Evolutionary conservation across 2,329 filamentous ascomycete genomes (phyloP), one percentile per base, ranked within the genome.

Genomic region (Pseudogymnoascus verrucosus): DNA sequence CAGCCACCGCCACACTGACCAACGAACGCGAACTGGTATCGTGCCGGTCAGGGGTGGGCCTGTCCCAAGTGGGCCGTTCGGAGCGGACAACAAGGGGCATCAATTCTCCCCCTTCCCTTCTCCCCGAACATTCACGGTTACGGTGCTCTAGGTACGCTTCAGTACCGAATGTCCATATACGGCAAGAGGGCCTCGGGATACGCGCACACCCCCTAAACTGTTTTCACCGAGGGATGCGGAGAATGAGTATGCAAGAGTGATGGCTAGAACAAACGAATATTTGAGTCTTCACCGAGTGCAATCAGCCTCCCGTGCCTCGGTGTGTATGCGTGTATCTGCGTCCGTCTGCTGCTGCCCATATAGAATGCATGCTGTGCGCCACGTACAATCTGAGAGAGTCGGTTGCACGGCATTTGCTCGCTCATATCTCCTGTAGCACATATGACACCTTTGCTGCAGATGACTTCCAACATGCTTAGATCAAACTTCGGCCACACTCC

Each of bases 401-500:
- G 40, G 40, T 44, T 23, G 19, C 40, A 23, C 40, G n/a, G 40
- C 40, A 44, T 44, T 21, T 21, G 16, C 3, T 5, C 16, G 42
- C 42, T n/a, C 42, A 47, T 47, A 26, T 26, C 42, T 26, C 21
- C 12, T 26, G 42, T 26, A 47, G 21, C 42, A 47, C 42, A 47
- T 44, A 47, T 47, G 42, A 47, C 42, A 47, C 42, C 42, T 47
- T 47, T 26, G 42, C 42, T 47, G 42, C 42, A 47, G 42, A 47
- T 26, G 42, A 47, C 42, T 47, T 7, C 16, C 37, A 40, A 16
- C 5, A n/a, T 40, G 39, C 39, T 31, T 31, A 31, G 8, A 10
- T 31, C 28, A 31, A 31, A 31, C 7, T 31, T 31, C 28, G 28
- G 28, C 28, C 28, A 31, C 10, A 31, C 28, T 31, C 28, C 28